phyloP scores from a whole-genome alignment of 345 rosid species.

The Pistacia vera region DNA sequence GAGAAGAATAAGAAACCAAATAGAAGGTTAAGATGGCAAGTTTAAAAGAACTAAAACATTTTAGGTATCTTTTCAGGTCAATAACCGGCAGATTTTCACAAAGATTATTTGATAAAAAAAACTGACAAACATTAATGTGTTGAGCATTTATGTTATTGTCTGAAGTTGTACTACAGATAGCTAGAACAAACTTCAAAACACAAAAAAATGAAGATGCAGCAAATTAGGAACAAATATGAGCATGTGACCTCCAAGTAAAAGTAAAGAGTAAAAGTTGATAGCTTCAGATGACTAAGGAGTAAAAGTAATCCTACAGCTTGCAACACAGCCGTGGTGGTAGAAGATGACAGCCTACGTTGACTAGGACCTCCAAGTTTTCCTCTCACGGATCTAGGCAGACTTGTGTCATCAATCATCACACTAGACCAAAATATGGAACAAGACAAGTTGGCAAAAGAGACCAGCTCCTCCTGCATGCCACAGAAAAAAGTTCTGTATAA shows the following conservation, averaged over 20 bases:
- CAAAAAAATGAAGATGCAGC: neutral
- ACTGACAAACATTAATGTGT: too few relatives aligned
- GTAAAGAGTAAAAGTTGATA: neutral
- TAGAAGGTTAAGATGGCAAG: neutral
- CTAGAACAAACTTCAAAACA: neutral
- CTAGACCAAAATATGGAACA: constrained; percentile 67
- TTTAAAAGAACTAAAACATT: neutral
- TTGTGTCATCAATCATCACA: constrained; percentile 39
- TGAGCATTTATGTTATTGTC: too few relatives aligned
- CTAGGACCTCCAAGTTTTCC: constrained; percentile 98
- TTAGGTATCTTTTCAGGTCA: neutral
- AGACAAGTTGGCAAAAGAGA: constrained; percentile 60
- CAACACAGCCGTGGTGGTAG: constrained; percentile 65
- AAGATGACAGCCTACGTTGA: constrained; percentile 81
- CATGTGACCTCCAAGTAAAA: neutral
- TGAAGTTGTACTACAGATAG: neutral
- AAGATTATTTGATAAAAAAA: constrained; percentile 8
- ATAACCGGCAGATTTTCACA: neutral
- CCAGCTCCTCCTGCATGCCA: constrained; percentile 66
- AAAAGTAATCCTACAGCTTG: constrained; percentile 66
- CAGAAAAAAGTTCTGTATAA: constrained; percentile 1
- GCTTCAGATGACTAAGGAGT: constrained; percentile 13
- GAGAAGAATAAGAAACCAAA: neutral
- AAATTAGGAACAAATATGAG: neutral
- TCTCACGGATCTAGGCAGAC: constrained; percentile 67